phyloP scores from a whole-genome alignment of 1,284 basidiomycete genomes.

The Tausonia pullulans region DNA sequence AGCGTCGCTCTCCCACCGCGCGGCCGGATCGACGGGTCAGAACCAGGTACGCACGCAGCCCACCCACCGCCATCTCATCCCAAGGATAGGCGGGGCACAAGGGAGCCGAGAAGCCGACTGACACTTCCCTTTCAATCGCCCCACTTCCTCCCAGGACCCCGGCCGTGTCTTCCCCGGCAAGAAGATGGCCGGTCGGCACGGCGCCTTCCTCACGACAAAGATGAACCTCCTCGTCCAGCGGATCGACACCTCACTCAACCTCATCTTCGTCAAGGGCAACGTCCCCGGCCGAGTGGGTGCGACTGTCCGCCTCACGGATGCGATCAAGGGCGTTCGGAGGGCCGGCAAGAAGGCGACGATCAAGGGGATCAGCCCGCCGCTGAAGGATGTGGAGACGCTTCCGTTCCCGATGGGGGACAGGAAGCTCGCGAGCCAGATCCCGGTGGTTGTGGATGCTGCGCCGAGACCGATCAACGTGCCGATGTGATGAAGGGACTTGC shows the following conservation, averaged over 20 bases:
- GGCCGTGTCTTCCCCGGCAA: conserved; percentile 91
- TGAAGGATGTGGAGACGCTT: conserved; percentile 66
- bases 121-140: background rate
- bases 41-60: conserved; percentile 58
- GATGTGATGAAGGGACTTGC: too few species aligned
- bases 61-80: background rate
- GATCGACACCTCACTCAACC: conserved; percentile 71
- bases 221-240: conserved; percentile 86
- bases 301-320: conserved; percentile 59
- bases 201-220: conserved; percentile 65
- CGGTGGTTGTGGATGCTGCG: conserved; percentile 14
- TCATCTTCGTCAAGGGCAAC: conserved; percentile 65
- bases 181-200: conserved; percentile 96
- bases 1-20: conserved; percentile 90
- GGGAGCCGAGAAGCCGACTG: background rate
- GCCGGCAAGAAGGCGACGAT: conserved; percentile 45
- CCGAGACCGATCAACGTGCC: background rate
- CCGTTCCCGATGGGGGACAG: conserved; percentile 87
- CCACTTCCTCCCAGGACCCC: conserved; percentile 53
- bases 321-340: conserved; percentile 67
- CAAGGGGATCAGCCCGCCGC: conserved; percentile 65
- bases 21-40: conserved; percentile 84
- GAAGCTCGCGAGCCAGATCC: conserved; percentile 53
- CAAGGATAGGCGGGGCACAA: too few species aligned
- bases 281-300: conserved; percentile 44